These are phyloP conservation scores for Quercus alba DNA, from an alignment of 306 rosid genomes.

Conservation along the genomic window DNA sequence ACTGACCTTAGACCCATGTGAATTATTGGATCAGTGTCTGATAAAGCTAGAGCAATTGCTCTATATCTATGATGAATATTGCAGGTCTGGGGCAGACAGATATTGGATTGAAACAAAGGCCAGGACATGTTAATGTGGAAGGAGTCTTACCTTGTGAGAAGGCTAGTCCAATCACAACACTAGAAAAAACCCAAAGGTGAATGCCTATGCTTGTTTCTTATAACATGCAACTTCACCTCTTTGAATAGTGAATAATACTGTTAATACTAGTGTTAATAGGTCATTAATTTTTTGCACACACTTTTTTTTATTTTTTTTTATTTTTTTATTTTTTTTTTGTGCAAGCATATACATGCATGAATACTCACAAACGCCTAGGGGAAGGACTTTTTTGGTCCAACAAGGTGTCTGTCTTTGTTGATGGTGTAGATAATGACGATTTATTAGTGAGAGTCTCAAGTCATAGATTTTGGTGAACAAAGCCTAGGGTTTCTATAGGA, in stretches of 20 bases:
- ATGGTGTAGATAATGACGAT: slow-evolving; percentile 21
- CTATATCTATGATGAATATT: slow-evolving; percentile 23
- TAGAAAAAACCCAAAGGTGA: slow-evolving; percentile 35
- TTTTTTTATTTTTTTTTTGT: neutral
- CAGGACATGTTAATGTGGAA: slow-evolving; percentile 31
- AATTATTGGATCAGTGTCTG: slow-evolving; percentile 55
- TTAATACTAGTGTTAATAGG: too few relatives aligned
- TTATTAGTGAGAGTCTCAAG: slow-evolving; percentile 22
- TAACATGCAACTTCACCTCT: neutral
- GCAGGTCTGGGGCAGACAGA: slow-evolving; percentile 55
- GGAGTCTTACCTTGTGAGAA: slow-evolving; percentile 29
- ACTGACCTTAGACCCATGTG: slow-evolving; percentile 26
- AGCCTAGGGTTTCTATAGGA: slow-evolving; percentile 31
- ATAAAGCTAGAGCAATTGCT: slow-evolving; percentile 44
- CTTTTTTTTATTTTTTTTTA: neutral
- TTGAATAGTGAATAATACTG: neutral
- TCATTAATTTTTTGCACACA: too few relatives aligned
- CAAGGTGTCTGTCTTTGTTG: slow-evolving; percentile 21
- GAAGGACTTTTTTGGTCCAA: neutral
- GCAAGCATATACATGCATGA: slow-evolving; percentile 28
- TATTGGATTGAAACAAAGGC: slow-evolving; percentile 39
- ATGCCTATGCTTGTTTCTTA: slow-evolving; percentile 5
- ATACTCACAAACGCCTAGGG: slow-evolving; percentile 26
- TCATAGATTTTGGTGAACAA: slow-evolving; percentile 41
- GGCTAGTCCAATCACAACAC: slow-evolving; percentile 15